These are phyloP conservation scores for Magnusiomyces suaveolens DNA, from an alignment of 1,139 yeast species.

Conservation along the genomic window DNA sequence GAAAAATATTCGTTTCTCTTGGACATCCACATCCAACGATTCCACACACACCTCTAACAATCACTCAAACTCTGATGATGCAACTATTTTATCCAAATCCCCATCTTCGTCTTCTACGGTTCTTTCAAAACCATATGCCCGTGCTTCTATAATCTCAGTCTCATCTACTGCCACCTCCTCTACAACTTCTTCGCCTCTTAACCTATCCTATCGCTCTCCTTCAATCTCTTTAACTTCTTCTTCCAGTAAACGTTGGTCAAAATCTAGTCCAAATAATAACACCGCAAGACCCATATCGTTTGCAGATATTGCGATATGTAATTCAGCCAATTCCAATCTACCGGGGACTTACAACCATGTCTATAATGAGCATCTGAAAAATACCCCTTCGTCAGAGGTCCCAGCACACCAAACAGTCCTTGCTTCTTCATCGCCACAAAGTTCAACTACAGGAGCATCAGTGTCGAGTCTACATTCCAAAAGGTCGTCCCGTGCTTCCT, in stretches of 20 bases:
- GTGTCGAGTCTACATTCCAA: not conserved
- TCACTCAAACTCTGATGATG: not conserved
- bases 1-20: not conserved
- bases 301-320: not conserved
- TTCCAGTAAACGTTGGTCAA: not conserved
- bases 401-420: not conserved
- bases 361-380: not conserved
- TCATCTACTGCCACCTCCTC: constrained; percentile 5
- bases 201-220: not conserved
- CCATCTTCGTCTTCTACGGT: constrained; percentile 12
- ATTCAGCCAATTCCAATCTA: not conserved
- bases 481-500: not conserved
- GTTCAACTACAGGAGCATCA: not conserved
- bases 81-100: not conserved
- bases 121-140: constrained; percentile 3
- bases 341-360: no score
- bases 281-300: not conserved
- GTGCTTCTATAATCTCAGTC: not conserved
- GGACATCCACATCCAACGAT: not conserved
- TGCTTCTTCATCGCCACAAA: not conserved
- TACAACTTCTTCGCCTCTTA: not conserved
- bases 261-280: not conserved
- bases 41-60: not conserved
- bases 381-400: not conserved
- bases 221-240: not conserved